phyloP scores from a whole-genome alignment of 2,329 filamentous ascomycete genomes.

The Huntiella decipiens region DNA sequence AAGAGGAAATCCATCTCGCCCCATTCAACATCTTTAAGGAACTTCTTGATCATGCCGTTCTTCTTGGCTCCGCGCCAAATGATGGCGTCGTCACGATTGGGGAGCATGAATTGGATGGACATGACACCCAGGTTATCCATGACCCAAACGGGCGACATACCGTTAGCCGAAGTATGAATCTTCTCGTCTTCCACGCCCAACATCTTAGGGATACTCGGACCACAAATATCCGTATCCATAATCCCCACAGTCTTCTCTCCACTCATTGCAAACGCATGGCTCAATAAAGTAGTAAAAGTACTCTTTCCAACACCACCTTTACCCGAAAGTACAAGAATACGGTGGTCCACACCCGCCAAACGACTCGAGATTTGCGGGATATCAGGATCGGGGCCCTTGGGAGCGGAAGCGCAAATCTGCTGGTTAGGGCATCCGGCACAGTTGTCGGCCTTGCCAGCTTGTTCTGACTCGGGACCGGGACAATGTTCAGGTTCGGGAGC shows the following conservation, averaged over 20 bases:
- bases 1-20: conserved; percentile 83
- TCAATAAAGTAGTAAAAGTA: conserved; percentile 75
- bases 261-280: conserved; percentile 74
- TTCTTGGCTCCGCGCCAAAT: conserved; percentile 98
- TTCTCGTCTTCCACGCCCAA: conserved; percentile 91
- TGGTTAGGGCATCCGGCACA: conserved; percentile 95
- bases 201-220: conserved; percentile 94
- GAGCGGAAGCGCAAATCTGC: conserved; percentile 78
- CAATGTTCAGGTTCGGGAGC: conserved; percentile 95
- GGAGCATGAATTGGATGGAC: conserved; percentile 97
- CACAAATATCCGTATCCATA: conserved; percentile 97
- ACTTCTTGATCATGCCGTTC: conserved; percentile 95
- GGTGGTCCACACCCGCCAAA: conserved; percentile 66
- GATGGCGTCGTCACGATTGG: conserved; percentile 79
- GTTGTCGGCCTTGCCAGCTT: conserved; percentile 54
- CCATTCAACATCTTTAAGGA: conserved; percentile 96
- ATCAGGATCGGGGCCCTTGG: conserved; percentile 90
- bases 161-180: conserved; percentile 72
- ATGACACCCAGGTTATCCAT: conserved; percentile 86
- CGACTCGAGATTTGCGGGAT: conserved; percentile 73
- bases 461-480: conserved; percentile 66
- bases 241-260: conserved; percentile 66
- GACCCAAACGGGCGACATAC: conserved; percentile 93
- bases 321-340: conserved; percentile 78
- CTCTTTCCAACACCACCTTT: conserved; percentile 96